phyloP scores from a whole-genome alignment of 2,329 filamentous ascomycete genomes.

The Hymenoscyphus infarciens region DNA sequence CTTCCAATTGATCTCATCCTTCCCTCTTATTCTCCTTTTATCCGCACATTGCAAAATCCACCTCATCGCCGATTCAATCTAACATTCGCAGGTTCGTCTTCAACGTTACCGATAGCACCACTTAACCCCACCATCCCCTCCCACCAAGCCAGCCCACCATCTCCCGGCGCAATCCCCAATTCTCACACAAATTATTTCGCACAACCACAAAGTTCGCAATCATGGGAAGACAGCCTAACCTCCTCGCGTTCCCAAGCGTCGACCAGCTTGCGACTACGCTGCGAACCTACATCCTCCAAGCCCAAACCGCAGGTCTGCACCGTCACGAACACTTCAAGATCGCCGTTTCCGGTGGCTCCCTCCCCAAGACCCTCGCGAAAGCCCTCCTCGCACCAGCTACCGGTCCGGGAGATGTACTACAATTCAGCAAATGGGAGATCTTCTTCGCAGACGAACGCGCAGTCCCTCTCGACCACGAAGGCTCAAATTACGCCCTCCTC shows the following conservation, averaged over 20 bases:
- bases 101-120: slow-evolving; percentile 11
- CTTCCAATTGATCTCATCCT: neutral
- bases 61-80: slow-evolving; percentile 4
- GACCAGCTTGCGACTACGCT: slow-evolving; percentile 72
- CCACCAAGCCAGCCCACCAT: slow-evolving; percentile 7
- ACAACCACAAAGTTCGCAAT: slow-evolving; percentile 4
- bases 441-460: slow-evolving; percentile 98
- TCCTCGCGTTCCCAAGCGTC: slow-evolving; percentile 74
- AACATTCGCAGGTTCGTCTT: slow-evolving; percentile 2
- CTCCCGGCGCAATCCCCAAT: neutral
- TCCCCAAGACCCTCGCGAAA: slow-evolving; percentile 82
- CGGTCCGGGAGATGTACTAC: slow-evolving; percentile 55
- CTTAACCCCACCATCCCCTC: slow-evolving; percentile 13
- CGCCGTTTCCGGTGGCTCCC: slow-evolving; percentile 87
- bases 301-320: slow-evolving; percentile 73
- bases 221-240: slow-evolving; percentile 48
- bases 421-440: slow-evolving; percentile 90
- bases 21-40: neutral
- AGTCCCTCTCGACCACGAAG: slow-evolving; percentile 83
- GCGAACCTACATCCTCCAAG: slow-evolving; percentile 76
- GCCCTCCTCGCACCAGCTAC: slow-evolving; percentile 64
- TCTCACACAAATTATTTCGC: neutral
- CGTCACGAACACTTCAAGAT: slow-evolving; percentile 87
- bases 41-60: neutral
- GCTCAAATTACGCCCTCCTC: slow-evolving; percentile 90